Evolutionary conservation across 345 rosid genomes (phyloP), one percentile per base, ranked within the genome.

Genomic region (Moricandia arvensis): DNA sequence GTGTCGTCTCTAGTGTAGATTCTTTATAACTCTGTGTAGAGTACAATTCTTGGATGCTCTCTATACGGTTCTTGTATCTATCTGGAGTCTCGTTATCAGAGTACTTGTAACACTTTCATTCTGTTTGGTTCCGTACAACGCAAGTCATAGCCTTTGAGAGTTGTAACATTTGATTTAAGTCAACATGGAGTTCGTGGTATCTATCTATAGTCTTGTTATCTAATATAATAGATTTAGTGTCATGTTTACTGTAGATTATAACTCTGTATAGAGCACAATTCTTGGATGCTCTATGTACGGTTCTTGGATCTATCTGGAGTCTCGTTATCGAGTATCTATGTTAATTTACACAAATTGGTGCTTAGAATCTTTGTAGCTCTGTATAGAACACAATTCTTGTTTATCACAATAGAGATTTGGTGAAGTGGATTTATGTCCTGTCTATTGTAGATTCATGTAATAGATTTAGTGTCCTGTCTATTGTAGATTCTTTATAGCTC

Each of bases 241-340:
- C 18, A 18, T 59, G 3, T 58, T 27, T 9, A n/a, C 27, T 58
- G 49, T 17, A 45, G 72, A 18, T 30, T 68, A 16, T 62, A 43
- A 27, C 59, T 63, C 26, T 54, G 62, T 10, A 41, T 30, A 15
- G 15, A 53, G 49, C 12, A 41, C 49, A 45, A 45, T 45, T 1
- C 53, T 45, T 45, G 53, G 8, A 45, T 45, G 53, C 8, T 45
- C 17, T 45, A 5, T 45, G 1, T 45, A n/a, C 17, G 7, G 18
- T 45, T 45, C 53, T 45, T 45, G 7, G 53, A 45, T 45, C 8
- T 45, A n/a, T 45, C 8, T 45, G 1, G 2, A 45, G 53, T 63
- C 62, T 75, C 53, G 33, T 55, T 69, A 24, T 57, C 57, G 31
- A 58, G 31, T 62, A 62, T 62, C 47, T 35, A 2, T 34, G 66